These are phyloP conservation scores for Theileria luwenshuni DNA, from an alignment of 169 alveolate species.

Conservation along the genomic window DNA sequence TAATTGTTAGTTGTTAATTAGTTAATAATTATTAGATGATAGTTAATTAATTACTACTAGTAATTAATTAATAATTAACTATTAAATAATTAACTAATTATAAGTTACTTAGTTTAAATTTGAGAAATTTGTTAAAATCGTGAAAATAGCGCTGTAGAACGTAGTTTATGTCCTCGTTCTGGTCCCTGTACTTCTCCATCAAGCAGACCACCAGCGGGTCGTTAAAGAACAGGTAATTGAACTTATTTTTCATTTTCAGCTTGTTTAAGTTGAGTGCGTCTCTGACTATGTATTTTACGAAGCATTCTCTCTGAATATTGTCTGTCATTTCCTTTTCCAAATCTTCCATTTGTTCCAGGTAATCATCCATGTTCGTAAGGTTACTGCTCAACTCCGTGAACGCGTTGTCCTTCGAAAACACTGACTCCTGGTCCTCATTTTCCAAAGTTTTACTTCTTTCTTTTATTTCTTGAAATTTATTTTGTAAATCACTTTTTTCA, in stretches of 20 bases:
- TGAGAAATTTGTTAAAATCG: too few relatives aligned
- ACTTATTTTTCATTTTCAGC: not conserved
- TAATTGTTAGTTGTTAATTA: too few relatives aligned
- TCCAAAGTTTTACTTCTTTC: too few relatives aligned
- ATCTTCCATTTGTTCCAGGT: not conserved
- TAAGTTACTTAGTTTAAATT: too few relatives aligned
- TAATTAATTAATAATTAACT: too few relatives aligned
- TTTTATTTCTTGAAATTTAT: too few relatives aligned
- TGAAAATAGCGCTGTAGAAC: too few relatives aligned
- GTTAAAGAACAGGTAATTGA: not conserved
- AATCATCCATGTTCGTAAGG: not conserved
- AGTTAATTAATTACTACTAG: too few relatives aligned
- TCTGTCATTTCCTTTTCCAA: not conserved
- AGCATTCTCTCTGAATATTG: too few relatives aligned
- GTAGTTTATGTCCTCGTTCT: not conserved
- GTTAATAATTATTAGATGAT: too few relatives aligned
- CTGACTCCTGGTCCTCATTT: not conserved
- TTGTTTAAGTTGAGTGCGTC: not conserved
- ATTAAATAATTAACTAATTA: too few relatives aligned
- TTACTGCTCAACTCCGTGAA: not conserved
- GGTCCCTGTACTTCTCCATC: not conserved
- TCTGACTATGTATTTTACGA: not conserved
- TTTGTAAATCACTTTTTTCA: not conserved
- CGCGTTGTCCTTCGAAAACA: not conserved
- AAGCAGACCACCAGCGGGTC: not conserved